Conservation (phyloP, 495 filamentous ascomycete genomes). For the Parachaetomium inaequale region DNA sequence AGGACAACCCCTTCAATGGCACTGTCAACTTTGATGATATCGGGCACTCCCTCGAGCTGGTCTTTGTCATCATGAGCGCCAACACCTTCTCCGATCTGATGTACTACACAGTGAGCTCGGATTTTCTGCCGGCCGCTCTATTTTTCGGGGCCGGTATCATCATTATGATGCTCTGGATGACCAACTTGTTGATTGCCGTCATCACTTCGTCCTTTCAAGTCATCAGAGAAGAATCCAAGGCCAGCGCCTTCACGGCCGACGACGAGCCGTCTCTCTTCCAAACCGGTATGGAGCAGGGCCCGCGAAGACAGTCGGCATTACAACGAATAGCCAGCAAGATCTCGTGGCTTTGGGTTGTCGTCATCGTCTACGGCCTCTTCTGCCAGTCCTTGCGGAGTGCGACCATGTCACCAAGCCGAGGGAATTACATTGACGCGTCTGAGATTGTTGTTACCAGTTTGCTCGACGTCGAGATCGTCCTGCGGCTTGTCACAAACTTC, state of each 20-base stretch:
- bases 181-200: slow-evolving; percentile 94
- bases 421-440: slow-evolving; percentile 52
- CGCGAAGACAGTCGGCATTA: slow-evolving; percentile 51
- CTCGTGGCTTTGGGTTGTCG: slow-evolving; percentile 70
- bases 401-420: slow-evolving; percentile 58
- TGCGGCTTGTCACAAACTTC: slow-evolving; percentile 77
- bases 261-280: slow-evolving; percentile 46
- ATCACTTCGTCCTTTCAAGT: slow-evolving; percentile 99
- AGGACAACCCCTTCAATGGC: slow-evolving; percentile 72
- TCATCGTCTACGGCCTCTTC: slow-evolving; percentile 75
- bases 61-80: slow-evolving; percentile 98
- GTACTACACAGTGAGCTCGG: slow-evolving; percentile 86
- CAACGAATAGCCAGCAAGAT: slow-evolving; percentile 70
- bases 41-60: slow-evolving; percentile 79
- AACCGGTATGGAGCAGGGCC: slow-evolving; percentile 43
- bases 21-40: slow-evolving; percentile 97
- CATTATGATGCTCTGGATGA: slow-evolving; percentile 93
- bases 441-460: slow-evolving; percentile 75
- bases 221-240: slow-evolving; percentile 92
- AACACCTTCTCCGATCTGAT: slow-evolving; percentile 95
- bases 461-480: slow-evolving; percentile 76
- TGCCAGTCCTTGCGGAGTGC: slow-evolving; percentile 73
- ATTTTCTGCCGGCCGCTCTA: slow-evolving; percentile 79
- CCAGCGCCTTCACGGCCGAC: slow-evolving; percentile 84
- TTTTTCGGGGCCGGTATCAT: slow-evolving; percentile 86